phyloP scores from a whole-genome alignment of 306 rosid genomes.

The Senna siamea region DNA sequence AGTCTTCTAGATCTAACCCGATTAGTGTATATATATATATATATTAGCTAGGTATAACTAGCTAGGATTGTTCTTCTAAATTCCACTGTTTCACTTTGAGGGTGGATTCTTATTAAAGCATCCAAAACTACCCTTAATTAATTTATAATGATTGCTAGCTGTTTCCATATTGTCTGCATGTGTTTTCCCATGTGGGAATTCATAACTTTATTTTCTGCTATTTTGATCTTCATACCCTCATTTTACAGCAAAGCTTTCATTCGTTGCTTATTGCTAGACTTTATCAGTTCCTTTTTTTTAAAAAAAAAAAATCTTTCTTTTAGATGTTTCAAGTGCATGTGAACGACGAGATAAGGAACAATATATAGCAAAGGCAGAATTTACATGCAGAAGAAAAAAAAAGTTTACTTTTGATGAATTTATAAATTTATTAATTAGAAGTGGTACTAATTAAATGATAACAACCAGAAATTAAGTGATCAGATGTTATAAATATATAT shows the following conservation, averaged over 20 bases:
- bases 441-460: not conserved
- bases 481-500: not conserved
- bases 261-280: too few relatives aligned
- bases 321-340: not conserved
- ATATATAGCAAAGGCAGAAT: not conserved
- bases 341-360: not conserved
- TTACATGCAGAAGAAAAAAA: not conserved
- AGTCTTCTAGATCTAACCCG: too few relatives aligned
- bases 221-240: conserved; percentile 18
- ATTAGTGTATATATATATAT: too few relatives aligned
- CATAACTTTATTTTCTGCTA: conserved; percentile 32
- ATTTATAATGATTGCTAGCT: conserved; percentile 38
- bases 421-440: not conserved
- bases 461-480: too few relatives aligned
- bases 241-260: not conserved
- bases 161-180: conserved; percentile 28
- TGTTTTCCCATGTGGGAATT: not conserved
- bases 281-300: too few relatives aligned
- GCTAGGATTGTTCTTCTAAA: conserved; percentile 53
- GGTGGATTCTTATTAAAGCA: conserved; percentile 53
- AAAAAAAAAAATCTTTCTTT: too few relatives aligned
- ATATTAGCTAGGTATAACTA: not conserved
- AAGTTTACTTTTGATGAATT: not conserved
- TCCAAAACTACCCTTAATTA: conserved; percentile 22
- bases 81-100: conserved; percentile 50